Evolutionary conservation across 2,329 filamentous ascomycete genomes (phyloP).

Genomic region (Xylariaceae sp.): DNA sequence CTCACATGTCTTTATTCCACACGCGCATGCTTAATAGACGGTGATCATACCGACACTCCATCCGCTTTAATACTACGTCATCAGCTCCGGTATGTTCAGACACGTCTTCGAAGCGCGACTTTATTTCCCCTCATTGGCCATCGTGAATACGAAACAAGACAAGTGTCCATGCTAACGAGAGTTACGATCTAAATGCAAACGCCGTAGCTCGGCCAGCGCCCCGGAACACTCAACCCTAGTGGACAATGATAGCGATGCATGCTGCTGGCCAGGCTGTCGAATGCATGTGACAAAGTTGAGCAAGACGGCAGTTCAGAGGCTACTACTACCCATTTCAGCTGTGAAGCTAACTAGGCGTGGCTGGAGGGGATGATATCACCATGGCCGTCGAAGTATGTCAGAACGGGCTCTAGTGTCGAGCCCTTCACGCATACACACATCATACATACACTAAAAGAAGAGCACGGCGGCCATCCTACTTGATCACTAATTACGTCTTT

Average conservation of each 20-base stretch:
- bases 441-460: not conserved
- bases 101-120: not conserved
- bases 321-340: not conserved
- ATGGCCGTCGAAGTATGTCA: not conserved
- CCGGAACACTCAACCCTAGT: not conserved
- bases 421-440: not conserved
- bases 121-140: not conserved
- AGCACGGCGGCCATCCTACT: not conserved
- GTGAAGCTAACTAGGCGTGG: not conserved
- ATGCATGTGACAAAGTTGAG: slow-evolving; percentile 4
- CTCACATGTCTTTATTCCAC: not conserved
- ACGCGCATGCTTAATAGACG: not conserved
- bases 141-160: not conserved
- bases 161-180: not conserved
- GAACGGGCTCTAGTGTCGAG: slow-evolving; percentile 4
- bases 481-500: not conserved
- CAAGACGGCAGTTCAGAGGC: slow-evolving; percentile 4
- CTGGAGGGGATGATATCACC: slow-evolving; percentile 1
- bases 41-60: not conserved
- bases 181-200: not conserved
- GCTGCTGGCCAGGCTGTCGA: not conserved
- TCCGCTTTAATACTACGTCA: slow-evolving; percentile 11
- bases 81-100: slow-evolving; percentile 9
- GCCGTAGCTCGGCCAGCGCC: slow-evolving; percentile 1
- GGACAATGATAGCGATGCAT: not conserved